Evolutionary conservation across 2,329 filamentous ascomycete genomes (phyloP), one percentile per base, ranked within the genome.

Genomic region (Dactylellina cionopaga): DNA sequence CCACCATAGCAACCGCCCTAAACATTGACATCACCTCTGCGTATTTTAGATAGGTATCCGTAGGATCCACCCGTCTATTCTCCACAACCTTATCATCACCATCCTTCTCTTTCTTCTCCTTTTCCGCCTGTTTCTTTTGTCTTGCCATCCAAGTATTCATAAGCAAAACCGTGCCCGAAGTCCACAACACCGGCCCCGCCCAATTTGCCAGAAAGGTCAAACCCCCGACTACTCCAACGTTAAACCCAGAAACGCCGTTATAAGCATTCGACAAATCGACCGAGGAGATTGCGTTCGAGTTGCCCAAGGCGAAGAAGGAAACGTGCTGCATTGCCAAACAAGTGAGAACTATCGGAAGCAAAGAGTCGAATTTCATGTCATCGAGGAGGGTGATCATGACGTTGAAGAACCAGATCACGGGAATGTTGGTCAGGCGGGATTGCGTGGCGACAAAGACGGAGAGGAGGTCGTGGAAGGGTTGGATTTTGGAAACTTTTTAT

Each of bases 251-350:
- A 35, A 99, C 85, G 74, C 95, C 95, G 77, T 99, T 99, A 82
- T 99, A 99, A 0, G 93, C 93, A 78, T 90, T 96, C 4, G 92
- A 96, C 17, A 99, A 85, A 78, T 98, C 93, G 77, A 99, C 88
- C n/a, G 91, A 94, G 10, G 93, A 96, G 76, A 99, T 96, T 39
- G 95, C 90, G 80, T 99, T 99, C 47, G 91, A 92, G 79, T 92
- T 92, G 22, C 93, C 95, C 74, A 92, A 88, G 27, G 92, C 90
- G 79, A 98, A 99, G 84, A 96, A 99, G 55, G 90, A 89, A 33
- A 87, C 84, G 81, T 93, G 89, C 76, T 96, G 90, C 39, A 96
- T 83, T 31, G 98, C 86, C 31, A 97, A 83, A 6, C 87, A 87
- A 0, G 90, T 89, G 7, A 88, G 86, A 3, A 89, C 89, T 46